These are phyloP conservation scores for Tanacetum coccineum DNA, from an alignment of 129 eudicot genomes.

Conservation along the genomic window DNA sequence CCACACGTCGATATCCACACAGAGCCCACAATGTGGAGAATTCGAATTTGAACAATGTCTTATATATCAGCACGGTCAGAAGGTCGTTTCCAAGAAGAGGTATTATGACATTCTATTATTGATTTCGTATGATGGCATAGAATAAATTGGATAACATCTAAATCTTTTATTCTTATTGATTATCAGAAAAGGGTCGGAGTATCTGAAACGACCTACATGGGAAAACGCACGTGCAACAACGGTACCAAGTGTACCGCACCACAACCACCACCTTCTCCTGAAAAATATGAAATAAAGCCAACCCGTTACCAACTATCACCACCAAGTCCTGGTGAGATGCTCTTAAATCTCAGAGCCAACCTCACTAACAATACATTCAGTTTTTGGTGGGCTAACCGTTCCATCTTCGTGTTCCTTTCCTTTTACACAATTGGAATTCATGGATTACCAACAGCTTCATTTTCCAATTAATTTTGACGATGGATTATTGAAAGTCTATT, in stretches of 20 bases:
- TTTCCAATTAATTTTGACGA: constrained; percentile 29
- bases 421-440: constrained; percentile 31
- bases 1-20: constrained; percentile 43
- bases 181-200: constrained; percentile 59
- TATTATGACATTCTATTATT: constrained; percentile 22
- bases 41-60: constrained; percentile 19
- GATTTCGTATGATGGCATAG: neutral
- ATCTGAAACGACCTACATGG: too few relatives aligned
- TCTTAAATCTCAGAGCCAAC: constrained; percentile 36
- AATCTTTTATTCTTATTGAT: constrained; percentile 1
- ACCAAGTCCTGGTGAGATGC: constrained; percentile 27
- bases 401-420: constrained; percentile 38
- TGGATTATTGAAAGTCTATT: constrained; percentile 25
- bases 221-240: constrained; percentile 30
- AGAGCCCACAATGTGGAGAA: constrained; percentile 44
- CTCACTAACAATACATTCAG: too few relatives aligned
- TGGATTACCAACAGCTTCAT: constrained; percentile 15
- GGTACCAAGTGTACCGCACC: neutral
- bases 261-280: constrained; percentile 7
- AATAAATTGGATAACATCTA: neutral
- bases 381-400: constrained; percentile 37
- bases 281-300: constrained; percentile 19
- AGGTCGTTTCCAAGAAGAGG: constrained; percentile 58
- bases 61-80: constrained; percentile 21
- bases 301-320: constrained; percentile 21